Base-by-base conservation (phyloP, 345 rosid genomes). In the Dimocarpus longan region DNA sequence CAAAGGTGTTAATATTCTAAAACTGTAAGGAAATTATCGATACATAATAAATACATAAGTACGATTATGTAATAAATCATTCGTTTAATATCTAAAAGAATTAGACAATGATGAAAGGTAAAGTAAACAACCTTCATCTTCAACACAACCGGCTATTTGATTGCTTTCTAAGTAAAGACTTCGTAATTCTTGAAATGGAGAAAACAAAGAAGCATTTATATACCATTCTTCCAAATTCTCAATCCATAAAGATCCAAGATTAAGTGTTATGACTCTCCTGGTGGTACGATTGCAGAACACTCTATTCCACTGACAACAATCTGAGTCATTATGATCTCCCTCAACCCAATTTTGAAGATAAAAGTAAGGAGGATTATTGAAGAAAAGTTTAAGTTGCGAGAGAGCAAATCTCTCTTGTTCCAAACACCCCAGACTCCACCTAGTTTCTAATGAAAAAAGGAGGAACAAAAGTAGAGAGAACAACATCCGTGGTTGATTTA, bases 351-450 rank as follows among this genome's bases (percentile, higher is more conserved):
- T 32, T 32, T 32, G 37, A 32, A 32, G 37, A 32, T 1, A 32
- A 32, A 63, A 9, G 44, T 32, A 32, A 32, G 37, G 37, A 67
- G 37, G 37, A 32, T 0, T 8, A 15, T 68, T 11, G 67, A 77
- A 77, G 54, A 57, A 68, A 68, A 26, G 43, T 68, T 68, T 68
- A 54, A 77, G 80, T 10, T 68, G 80, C 54, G 68, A 56, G 16
- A 77, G 74, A 67, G 64, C 79, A 52, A 16, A 0, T 50, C 73
- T 76, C 50, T 67, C 73, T 22, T 76, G 37, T 19, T 66, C 28
- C 52, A 11, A 76, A 54, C 73, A 76, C 4, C 50, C 73, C 50
- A 46, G 37, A 32, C 2, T 32, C 37, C 37, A 1, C 37, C 37
- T 32, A 32, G 37, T 32, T 32, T 32, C 0, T 32, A 32, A 32